Conservation (phyloP, 176 grass and related monocot genomes). For the Aegilops speltoides region DNA sequence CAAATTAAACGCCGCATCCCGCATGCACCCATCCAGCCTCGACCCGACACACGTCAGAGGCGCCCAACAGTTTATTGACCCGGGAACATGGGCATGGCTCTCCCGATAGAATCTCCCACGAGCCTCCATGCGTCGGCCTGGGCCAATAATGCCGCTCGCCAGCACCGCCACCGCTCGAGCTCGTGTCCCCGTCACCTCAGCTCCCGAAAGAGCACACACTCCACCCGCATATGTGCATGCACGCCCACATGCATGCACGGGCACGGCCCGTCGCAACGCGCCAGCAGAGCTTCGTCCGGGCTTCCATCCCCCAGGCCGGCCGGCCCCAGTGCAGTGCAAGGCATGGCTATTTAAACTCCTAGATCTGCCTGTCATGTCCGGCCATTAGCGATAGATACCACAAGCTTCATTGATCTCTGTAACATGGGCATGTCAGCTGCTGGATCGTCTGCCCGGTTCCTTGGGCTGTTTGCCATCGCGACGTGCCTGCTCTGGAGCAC, state of each 20-base stretch:
- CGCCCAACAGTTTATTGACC: constrained; percentile 31
- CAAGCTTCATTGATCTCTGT: too few relatives aligned
- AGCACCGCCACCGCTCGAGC: neutral
- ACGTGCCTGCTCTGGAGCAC: constrained; percentile 20
- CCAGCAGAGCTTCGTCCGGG: neutral
- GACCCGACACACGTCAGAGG: constrained; percentile 28
- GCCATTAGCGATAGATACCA: neutral
- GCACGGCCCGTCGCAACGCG: neutral
- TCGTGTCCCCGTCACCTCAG: constrained; percentile 16
- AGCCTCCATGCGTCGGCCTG: constrained; percentile 25
- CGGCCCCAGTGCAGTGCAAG: neutral
- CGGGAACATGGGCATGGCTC: constrained; percentile 31
- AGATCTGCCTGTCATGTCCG: neutral
- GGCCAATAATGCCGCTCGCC: neutral
- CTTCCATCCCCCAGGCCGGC: too few relatives aligned
- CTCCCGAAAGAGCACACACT: neutral
- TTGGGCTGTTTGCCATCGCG: neutral
- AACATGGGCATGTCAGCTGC: neutral
- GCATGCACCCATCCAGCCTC: constrained; percentile 3
- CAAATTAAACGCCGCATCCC: neutral
- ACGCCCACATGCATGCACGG: constrained; percentile 4
- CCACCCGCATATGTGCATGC: neutral
- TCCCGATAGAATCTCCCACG: constrained; percentile 33
- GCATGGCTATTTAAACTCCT: neutral
- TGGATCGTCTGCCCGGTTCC: neutral